phyloP scores from a whole-genome alignment of 768 basidiomycete genomes.

The Lyophyllum semitale region DNA sequence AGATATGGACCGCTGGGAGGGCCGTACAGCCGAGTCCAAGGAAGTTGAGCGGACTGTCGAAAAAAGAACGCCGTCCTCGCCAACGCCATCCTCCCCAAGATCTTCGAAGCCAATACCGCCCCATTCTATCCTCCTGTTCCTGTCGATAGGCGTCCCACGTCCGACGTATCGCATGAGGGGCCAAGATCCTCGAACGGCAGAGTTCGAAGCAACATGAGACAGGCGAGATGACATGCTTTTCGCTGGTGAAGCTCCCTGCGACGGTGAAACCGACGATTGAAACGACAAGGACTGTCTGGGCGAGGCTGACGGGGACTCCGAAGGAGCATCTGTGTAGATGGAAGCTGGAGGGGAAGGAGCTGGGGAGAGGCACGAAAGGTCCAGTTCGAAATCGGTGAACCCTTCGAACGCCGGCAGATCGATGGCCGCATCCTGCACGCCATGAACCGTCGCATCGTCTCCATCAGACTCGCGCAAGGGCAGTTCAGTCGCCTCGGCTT shows the following conservation, averaged over 20 bases:
- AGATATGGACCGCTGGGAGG: slow-evolving; percentile 34
- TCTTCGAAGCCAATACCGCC: slow-evolving; percentile 37
- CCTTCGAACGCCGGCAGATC: slow-evolving; percentile 35
- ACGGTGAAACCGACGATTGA: slow-evolving; percentile 33
- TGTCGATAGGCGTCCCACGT: slow-evolving; percentile 51
- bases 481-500: slow-evolving; percentile 19
- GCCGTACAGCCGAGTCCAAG: slow-evolving; percentile 34
- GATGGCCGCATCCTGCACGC: slow-evolving; percentile 22
- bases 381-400: slow-evolving; percentile 49
- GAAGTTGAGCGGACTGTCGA: slow-evolving; percentile 38
- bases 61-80: slow-evolving; percentile 48
- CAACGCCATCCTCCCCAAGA: slow-evolving; percentile 47
- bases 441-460: slow-evolving; percentile 27
- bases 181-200: slow-evolving; percentile 42
- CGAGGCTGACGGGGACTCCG: slow-evolving; percentile 31
- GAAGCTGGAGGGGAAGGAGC: slow-evolving; percentile 42
- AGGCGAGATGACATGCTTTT: slow-evolving; percentile 30
- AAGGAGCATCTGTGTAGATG: slow-evolving; percentile 32
- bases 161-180: slow-evolving; percentile 46
- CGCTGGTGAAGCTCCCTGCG: slow-evolving; percentile 23
- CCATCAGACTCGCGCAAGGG: slow-evolving; percentile 21
- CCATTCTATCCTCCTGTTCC: slow-evolving; percentile 45
- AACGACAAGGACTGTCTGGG: slow-evolving; percentile 35
- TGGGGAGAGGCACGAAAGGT: slow-evolving; percentile 44
- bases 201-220: slow-evolving; percentile 26